Evolutionary conservation across 1,139 yeast genomes (phyloP).

Genomic region (Scheffersomyces illinoinensis): DNA sequence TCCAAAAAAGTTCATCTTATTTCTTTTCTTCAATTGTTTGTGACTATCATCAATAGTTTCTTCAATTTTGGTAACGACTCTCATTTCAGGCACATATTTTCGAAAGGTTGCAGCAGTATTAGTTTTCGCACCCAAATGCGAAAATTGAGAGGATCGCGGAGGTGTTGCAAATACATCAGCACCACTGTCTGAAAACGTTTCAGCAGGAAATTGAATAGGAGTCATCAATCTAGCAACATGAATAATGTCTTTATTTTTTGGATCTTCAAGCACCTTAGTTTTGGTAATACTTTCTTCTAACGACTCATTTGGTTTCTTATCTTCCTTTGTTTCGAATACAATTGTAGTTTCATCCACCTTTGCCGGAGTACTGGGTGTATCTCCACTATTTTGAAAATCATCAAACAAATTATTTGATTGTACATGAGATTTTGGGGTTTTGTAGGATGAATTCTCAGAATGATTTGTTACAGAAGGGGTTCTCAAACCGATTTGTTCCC

Average conservation of each 20-base stretch:
- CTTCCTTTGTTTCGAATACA: not conserved
- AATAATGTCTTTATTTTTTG: not conserved
- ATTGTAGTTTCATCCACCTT: not conserved
- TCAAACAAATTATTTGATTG: not conserved
- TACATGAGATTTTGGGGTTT: not conserved
- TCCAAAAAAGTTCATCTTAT: not conserved
- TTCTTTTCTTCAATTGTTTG: not conserved
- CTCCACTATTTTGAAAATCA: not conserved
- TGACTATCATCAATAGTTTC: not conserved
- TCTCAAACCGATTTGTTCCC: not conserved
- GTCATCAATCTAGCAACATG: not conserved
- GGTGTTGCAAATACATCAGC: not conserved
- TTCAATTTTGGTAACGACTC: not conserved
- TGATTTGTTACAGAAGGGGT: not conserved
- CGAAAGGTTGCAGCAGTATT: not conserved
- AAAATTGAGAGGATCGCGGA: not conserved
- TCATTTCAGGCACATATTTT: not conserved
- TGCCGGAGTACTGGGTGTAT: not conserved
- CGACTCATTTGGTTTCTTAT: not conserved
- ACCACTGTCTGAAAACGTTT: not conserved
- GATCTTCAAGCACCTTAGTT: not conserved
- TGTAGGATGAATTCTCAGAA: not conserved
- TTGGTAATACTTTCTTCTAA: not conserved
- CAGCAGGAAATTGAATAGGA: not conserved
- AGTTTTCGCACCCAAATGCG: not conserved